Evolutionary conservation across 441 rosid species (phyloP).

Genomic region (Gossypium armourianum): DNA sequence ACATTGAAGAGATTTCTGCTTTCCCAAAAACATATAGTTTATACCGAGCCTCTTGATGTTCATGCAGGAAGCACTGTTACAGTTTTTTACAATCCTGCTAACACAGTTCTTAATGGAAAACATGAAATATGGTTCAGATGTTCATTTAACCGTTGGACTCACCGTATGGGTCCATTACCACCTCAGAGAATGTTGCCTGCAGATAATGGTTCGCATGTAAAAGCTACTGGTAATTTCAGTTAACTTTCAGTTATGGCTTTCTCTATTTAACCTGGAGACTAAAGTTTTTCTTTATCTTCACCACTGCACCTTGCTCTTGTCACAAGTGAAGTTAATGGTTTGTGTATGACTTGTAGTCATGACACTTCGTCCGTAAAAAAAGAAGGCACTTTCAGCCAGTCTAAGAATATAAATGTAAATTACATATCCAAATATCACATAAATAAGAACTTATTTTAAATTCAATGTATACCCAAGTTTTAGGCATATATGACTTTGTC

Average conservation of each 20-base stretch:
- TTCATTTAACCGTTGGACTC: constrained; percentile 88
- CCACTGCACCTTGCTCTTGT: neutral
- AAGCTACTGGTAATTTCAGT: constrained; percentile 42
- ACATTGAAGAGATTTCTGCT: constrained; percentile 66
- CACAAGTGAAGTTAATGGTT: neutral
- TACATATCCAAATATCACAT: neutral
- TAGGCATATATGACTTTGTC: neutral
- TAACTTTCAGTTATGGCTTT: neutral
- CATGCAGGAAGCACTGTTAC: constrained; percentile 61
- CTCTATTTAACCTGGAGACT: neutral
- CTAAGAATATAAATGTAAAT: neutral
- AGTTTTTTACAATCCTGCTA: constrained; percentile 72
- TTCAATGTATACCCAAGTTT: neutral
- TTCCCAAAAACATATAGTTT: constrained; percentile 74
- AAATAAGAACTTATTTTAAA: neutral
- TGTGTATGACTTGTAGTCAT: neutral
- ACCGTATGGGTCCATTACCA: constrained; percentile 58
- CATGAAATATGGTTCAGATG: constrained; percentile 83
- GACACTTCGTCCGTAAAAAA: neutral
- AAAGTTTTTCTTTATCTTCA: neutral
- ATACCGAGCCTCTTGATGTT: constrained; percentile 74
- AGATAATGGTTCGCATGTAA: constrained; percentile 47
- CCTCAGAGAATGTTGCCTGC: constrained; percentile 71
- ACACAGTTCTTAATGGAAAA: constrained; percentile 72
- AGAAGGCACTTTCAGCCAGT: neutral